Evolutionary conservation across 805 yeast genomes (phyloP).

Genomic region (Hanseniaspora thailandica): DNA sequence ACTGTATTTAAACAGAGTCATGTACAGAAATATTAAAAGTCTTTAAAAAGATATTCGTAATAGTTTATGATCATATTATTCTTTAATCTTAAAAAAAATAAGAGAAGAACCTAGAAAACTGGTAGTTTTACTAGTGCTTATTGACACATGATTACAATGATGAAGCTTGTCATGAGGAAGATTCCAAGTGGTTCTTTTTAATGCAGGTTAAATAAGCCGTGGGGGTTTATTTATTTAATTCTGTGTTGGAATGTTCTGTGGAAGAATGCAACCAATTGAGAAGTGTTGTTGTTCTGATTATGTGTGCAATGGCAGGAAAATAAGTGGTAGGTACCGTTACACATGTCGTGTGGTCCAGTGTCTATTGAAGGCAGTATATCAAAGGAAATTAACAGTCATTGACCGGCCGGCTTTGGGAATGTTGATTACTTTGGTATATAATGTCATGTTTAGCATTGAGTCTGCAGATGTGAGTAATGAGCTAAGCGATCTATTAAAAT

Average conservation of each 20-base stretch:
- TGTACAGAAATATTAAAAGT: too few relatives aligned
- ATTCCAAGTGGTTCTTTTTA: background rate
- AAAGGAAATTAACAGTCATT: background rate
- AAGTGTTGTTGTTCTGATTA: background rate
- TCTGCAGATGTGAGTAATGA: background rate
- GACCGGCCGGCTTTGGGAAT: slow-evolving; percentile 3
- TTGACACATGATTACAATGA: background rate
- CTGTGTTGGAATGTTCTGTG: background rate
- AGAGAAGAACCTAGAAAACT: background rate
- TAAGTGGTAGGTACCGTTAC: background rate
- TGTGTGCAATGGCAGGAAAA: background rate
- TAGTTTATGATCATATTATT: too few relatives aligned
- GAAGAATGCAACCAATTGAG: background rate
- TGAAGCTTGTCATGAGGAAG: background rate
- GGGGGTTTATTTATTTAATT: background rate
- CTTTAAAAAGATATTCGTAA: too few relatives aligned
- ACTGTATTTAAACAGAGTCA: too few relatives aligned
- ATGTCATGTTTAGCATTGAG: background rate
- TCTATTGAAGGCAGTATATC: background rate
- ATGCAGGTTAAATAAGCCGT: background rate
- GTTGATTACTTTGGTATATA: background rate
- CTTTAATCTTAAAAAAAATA: background rate
- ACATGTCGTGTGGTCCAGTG: background rate
- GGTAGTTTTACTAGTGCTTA: background rate
- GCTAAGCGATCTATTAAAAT: background rate